These are phyloP conservation scores for Citrus hindsii DNA, from an alignment of 345 rosid genomes.

Conservation along the genomic window DNA sequence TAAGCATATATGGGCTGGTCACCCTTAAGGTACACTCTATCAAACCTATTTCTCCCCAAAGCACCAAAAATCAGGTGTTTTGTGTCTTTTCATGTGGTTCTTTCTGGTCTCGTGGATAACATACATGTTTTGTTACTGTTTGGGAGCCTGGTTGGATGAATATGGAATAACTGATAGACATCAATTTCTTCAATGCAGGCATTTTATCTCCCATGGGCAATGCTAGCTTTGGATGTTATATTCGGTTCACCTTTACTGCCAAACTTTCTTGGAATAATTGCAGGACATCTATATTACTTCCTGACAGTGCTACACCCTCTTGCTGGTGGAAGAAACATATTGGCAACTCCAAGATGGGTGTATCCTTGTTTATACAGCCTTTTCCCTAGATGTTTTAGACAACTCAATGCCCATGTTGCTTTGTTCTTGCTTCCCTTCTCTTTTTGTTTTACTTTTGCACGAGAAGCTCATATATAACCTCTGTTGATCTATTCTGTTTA, in stretches of 20 bases:
- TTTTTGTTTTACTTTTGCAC: neutral
- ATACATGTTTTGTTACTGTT: neutral
- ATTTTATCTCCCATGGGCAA: constrained; percentile 94
- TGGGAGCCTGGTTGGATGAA: neutral
- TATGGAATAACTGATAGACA: neutral
- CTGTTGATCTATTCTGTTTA: neutral
- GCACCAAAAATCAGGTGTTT: neutral
- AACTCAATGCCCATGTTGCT: neutral
- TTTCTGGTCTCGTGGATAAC: neutral
- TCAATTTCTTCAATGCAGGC: constrained; percentile 41
- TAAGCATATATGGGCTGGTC: constrained; percentile 81
- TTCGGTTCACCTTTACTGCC: constrained; percentile 56
- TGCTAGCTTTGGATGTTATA: constrained; percentile 89
- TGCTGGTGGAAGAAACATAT: constrained; percentile 70
- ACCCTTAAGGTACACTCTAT: constrained; percentile 52
- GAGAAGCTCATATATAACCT: neutral
- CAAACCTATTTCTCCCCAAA: neutral
- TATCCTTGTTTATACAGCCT: constrained; percentile 52
- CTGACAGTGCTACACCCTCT: constrained; percentile 87
- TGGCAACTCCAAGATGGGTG: constrained; percentile 90
- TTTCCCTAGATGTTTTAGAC: neutral
- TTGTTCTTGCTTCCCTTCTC: neutral
- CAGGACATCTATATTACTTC: constrained; percentile 93
- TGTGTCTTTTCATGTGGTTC: neutral
- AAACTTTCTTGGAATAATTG: constrained; percentile 72